Evolutionary conservation across 1,284 basidiomycete species (phyloP), one percentile per base, ranked within the genome.

Genomic region (Malassezia furfur): DNA sequence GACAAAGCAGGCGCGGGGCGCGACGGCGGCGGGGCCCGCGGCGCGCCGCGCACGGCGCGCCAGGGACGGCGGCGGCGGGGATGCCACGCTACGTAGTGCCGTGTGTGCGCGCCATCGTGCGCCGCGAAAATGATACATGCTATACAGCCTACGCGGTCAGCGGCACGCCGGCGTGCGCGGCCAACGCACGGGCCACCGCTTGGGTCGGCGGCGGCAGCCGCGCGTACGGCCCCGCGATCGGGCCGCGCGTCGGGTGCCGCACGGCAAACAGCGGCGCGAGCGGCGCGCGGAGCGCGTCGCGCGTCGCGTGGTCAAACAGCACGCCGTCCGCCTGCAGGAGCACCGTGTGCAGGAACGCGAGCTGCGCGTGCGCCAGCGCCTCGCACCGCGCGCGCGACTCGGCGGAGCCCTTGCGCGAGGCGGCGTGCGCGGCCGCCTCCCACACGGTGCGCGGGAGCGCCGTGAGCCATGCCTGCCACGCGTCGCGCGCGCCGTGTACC

Each of bases 371-470:
- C 9, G 37, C 48, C 5, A 56, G 21, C 6, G 10, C 25, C 7
- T 36, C 38, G 4, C 36, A 28, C 17, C 31, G 32, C 25, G 25
- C 25, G 7, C 21, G 40, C 7, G 39, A 10, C 28, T 32, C 39
- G n/a, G 47, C 14, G 2, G 47, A n/a, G 9, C 34, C 37, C 9
- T 38, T 35, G 8, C 43, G 43, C 14, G 35, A 10, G 4, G 38
- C 25, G 12, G 43, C 41, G 14, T 30, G 36, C 35, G 35, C 22
- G 9, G 48, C 39, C 1, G 48, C 48, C 36, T 56, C 47, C 54
- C 54, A 56, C 9, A 56, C 48, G n/a, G 35, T 30, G n/a, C 54
- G 54, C 11, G 54, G 54, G 30, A 56, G 48, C 17, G 54, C 28
- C 21, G 47, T 30, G n/a, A 56, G 25, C 54, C 54, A 56, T 2